Evolutionary conservation across 2,329 filamentous ascomycete genomes (phyloP).

Genomic region (Cyphellophora europaea): DNA sequence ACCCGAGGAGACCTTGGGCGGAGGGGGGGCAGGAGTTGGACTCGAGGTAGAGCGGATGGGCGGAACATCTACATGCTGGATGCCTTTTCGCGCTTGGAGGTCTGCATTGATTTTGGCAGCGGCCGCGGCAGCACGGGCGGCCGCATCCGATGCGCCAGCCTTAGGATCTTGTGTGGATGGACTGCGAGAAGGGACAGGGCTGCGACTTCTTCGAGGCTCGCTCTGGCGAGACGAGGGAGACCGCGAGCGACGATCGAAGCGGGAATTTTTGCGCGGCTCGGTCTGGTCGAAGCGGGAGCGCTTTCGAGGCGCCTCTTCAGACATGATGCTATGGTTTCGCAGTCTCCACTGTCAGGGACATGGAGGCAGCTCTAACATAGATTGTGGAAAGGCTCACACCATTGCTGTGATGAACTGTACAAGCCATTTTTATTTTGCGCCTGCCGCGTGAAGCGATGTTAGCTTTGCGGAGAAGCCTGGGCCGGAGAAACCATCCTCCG

Average conservation of each 20-base stretch:
- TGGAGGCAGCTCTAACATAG: too few species aligned
- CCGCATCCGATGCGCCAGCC: neutral
- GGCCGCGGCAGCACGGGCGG: slow-evolving; percentile 56
- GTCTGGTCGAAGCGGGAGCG: slow-evolving; percentile 92
- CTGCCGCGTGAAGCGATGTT: too few species aligned
- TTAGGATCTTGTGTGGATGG: slow-evolving; percentile 24
- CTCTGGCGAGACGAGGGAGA: slow-evolving; percentile 62
- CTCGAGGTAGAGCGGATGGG: slow-evolving; percentile 51
- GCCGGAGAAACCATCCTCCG: too few species aligned
- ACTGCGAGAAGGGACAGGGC: slow-evolving; percentile 46
- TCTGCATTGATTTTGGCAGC: slow-evolving; percentile 81
- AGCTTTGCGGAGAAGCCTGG: too few species aligned
- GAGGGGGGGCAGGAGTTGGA: slow-evolving; percentile 10
- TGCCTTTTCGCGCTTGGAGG: slow-evolving; percentile 75
- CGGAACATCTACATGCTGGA: slow-evolving; percentile 83
- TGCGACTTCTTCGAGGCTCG: slow-evolving; percentile 68
- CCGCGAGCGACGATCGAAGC: slow-evolving; percentile 86
- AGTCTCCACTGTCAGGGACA: too few species aligned
- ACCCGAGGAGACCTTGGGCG: slow-evolving; percentile 40
- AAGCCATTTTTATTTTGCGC: too few species aligned
- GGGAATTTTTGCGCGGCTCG: slow-evolving; percentile 64
- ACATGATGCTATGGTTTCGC: slow-evolving; percentile 10
- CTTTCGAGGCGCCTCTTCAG: slow-evolving; percentile 40
- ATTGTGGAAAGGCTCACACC: too few species aligned
- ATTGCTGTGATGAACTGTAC: too few species aligned